These are phyloP conservation scores for Bjerkandera adusta DNA, from an alignment of 1,284 basidiomycete genomes.

Conservation along the genomic window DNA sequence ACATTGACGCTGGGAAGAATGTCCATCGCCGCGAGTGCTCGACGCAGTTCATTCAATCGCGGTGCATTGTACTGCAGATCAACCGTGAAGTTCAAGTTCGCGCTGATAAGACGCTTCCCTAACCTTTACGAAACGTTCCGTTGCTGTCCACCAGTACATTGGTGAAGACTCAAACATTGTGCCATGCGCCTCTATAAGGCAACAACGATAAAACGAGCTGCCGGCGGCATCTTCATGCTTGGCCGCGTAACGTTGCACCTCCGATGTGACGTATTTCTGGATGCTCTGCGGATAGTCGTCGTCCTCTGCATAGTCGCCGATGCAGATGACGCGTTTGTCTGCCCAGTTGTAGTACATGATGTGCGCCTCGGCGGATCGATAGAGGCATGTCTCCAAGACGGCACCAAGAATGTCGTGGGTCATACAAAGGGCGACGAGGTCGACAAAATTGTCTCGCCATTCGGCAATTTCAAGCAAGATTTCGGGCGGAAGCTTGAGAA, in stretches of 20 bases:
- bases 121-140: not conserved
- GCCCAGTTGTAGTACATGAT: constrained; percentile 3
- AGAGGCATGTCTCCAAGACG: not conserved
- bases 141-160: not conserved
- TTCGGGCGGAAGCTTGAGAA: constrained; percentile 1
- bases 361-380: not conserved
- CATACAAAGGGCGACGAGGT: not conserved
- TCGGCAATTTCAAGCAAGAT: not conserved
- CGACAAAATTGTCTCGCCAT: not conserved
- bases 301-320: not conserved
- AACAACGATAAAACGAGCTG: no score
- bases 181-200: no score
- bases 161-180: not conserved
- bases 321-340: not conserved
- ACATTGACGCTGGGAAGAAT: not conserved
- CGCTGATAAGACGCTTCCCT: not conserved
- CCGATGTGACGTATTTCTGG: not conserved
- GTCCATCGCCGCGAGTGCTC: not conserved
- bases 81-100: not conserved
- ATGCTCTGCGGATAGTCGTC: not conserved
- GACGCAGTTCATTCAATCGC: not conserved
- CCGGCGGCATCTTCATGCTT: no score
- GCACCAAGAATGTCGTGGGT: not conserved
- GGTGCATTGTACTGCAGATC: not conserved
- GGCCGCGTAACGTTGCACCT: no score